Evolutionary conservation across 202 grass and related monocot species (phyloP).

Genomic region (Hordeum pubiflorum): DNA sequence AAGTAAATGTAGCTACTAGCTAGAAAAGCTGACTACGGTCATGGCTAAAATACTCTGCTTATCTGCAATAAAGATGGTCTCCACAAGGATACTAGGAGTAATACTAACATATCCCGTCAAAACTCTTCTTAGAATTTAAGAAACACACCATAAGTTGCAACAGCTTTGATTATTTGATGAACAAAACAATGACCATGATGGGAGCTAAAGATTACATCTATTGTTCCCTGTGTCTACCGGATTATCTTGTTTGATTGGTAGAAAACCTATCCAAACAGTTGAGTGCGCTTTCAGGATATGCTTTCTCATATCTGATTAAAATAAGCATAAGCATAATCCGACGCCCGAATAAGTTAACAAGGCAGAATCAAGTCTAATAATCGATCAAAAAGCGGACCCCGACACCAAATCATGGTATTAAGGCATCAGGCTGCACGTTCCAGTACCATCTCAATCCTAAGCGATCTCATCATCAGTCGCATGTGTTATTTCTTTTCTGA

Average conservation of each 20-base stretch:
- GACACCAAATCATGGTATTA: background rate
- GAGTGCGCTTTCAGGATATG: background rate
- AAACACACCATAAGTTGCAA: background rate
- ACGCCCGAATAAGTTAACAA: background rate
- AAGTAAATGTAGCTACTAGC: background rate
- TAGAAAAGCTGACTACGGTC: background rate
- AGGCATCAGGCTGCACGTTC: background rate
- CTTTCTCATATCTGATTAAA: background rate
- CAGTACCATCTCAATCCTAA: background rate
- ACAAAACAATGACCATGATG: background rate
- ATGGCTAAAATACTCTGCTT: background rate
- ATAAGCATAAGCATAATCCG: background rate
- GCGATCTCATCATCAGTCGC: background rate
- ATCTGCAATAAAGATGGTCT: background rate
- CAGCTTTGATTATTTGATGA: background rate
- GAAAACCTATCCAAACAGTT: background rate
- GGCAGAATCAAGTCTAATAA: background rate
- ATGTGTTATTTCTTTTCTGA: background rate
- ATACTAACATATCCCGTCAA: background rate
- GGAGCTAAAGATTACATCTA: background rate
- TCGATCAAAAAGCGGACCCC: background rate
- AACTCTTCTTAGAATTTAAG: background rate
- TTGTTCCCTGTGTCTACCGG: background rate
- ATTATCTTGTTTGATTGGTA: background rate
- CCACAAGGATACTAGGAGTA: background rate